Evolutionary conservation across 345 rosid species (phyloP).

Genomic region (Streptanthus diversifolius): DNA sequence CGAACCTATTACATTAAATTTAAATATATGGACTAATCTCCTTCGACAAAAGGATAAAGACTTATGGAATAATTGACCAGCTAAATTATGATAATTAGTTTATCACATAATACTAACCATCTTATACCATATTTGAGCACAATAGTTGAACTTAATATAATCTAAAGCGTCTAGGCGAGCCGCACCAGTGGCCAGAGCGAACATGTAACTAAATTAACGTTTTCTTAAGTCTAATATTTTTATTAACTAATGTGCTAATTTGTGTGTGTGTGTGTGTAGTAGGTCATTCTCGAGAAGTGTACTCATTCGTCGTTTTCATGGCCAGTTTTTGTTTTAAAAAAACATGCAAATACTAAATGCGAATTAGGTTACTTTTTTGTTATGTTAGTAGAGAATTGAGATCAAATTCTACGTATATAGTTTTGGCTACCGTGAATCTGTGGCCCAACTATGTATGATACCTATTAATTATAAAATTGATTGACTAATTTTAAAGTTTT

Average conservation of each 20-base stretch:
- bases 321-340: not conserved
- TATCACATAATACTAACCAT: not conserved
- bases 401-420: not conserved
- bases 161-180: conserved; percentile 22
- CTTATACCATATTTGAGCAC: not conserved
- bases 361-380: conserved; percentile 5
- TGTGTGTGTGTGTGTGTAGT: not conserved
- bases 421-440: not conserved
- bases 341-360: not conserved
- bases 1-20: conserved; percentile 4
- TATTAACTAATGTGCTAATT: not conserved
- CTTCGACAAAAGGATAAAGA: not conserved
- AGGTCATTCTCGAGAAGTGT: conserved; percentile 27
- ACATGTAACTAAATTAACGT: not conserved
- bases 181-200: conserved; percentile 14
- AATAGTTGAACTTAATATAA: conserved; percentile 10
- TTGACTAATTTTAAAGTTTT: not conserved
- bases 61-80: not conserved
- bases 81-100: not conserved
- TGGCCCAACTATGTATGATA: not conserved
- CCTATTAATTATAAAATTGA: not conserved
- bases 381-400: not conserved
- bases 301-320: conserved; percentile 25
- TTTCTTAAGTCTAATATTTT: not conserved
- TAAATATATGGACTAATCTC: not conserved